Evolutionary conservation across 2,329 filamentous ascomycete species (phyloP).

Genomic region (Bertia moriformis): DNA sequence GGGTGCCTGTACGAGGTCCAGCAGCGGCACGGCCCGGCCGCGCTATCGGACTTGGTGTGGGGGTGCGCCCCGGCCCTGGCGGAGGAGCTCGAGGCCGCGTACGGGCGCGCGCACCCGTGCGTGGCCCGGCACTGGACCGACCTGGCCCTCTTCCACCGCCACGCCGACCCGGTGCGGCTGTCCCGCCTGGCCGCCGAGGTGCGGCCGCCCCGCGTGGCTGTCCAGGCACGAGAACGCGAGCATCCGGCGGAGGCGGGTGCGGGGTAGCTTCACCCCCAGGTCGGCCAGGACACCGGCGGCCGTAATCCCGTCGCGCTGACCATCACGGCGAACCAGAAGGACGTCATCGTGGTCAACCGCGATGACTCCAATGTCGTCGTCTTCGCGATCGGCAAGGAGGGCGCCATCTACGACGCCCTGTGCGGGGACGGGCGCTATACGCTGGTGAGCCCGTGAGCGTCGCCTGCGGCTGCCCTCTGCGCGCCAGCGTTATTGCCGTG

Average conservation of each 20-base stretch:
- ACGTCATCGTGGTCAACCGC: too few relatives aligned
- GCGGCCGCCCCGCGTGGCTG: constrained; percentile 15
- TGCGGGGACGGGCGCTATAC: too few relatives aligned
- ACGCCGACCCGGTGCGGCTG: constrained; percentile 18
- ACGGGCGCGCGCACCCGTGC: constrained; percentile 25
- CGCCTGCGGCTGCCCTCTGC: too few relatives aligned
- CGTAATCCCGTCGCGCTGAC: too few relatives aligned
- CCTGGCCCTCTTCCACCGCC: constrained; percentile 22
- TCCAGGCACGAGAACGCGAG: constrained; percentile 18
- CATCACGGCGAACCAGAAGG: too few relatives aligned
- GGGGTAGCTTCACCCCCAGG: too few relatives aligned
- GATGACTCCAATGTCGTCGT: too few relatives aligned
- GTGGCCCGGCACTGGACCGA: constrained; percentile 26
- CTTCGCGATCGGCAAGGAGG: too few relatives aligned
- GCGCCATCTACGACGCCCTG: too few relatives aligned
- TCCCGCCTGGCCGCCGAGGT: constrained; percentile 22
- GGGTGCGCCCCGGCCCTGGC: constrained; percentile 23
- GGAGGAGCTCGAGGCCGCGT: constrained; percentile 27
- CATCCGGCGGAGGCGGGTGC: constrained; percentile 16
- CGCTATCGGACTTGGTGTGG: constrained; percentile 26
- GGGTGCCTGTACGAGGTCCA: constrained; percentile 26
- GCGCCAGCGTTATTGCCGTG: too few relatives aligned
- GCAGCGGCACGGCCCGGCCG: constrained; percentile 25
- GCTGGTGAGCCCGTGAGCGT: too few relatives aligned
- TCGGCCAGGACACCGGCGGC: too few relatives aligned